These are phyloP conservation scores for Chrysoporthe austroafricana DNA, from an alignment of 2,329 filamentous ascomycete genomes.

Conservation along the genomic window DNA sequence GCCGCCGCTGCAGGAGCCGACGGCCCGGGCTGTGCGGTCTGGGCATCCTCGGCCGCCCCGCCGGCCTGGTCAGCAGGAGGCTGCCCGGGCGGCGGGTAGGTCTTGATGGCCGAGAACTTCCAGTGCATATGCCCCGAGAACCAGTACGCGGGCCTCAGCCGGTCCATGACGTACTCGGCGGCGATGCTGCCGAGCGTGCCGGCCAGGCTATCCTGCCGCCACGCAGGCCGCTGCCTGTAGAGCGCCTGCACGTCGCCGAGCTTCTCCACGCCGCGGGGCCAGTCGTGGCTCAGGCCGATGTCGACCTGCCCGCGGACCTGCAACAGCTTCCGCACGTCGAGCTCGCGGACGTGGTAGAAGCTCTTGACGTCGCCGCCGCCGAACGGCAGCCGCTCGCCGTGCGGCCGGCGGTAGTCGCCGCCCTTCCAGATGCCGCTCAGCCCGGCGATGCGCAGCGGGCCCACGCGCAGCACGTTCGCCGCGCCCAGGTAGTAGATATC, in stretches of 20 bases:
- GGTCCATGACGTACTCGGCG: constrained; percentile 78
- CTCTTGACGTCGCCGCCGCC: constrained; percentile 73
- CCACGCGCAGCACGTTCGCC: constrained; percentile 83
- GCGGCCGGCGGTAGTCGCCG: constrained; percentile 81
- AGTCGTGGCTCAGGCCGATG: constrained; percentile 91
- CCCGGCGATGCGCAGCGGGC: constrained; percentile 84
- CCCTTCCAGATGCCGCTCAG: constrained; percentile 96
- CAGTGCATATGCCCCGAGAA: constrained; percentile 93
- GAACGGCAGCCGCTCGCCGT: constrained; percentile 87
- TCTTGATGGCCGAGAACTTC: constrained; percentile 76
- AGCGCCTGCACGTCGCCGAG: constrained; percentile 71
- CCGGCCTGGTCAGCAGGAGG: constrained; percentile 31
- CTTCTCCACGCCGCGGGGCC: constrained; percentile 83
- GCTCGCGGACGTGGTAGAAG: constrained; percentile 87
- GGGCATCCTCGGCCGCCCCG: constrained; percentile 26
- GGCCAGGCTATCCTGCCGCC: constrained; percentile 74
- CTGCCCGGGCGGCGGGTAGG: constrained; percentile 45
- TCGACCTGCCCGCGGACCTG: constrained; percentile 87
- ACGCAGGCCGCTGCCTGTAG: constrained; percentile 74
- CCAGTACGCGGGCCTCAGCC: constrained; percentile 83
- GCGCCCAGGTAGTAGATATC: constrained; percentile 98
- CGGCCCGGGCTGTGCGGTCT: constrained; percentile 14
- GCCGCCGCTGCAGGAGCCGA: constrained; percentile 28
- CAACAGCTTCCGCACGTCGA: constrained; percentile 88
- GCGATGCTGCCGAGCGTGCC: constrained; percentile 80